Percentiles rank a stretch among this genome's conserved stretches.
Evolutionary conservation across 176 grass and related monocot genomes (phyloP).

Genomic region (Cenchrus americanus): DNA sequence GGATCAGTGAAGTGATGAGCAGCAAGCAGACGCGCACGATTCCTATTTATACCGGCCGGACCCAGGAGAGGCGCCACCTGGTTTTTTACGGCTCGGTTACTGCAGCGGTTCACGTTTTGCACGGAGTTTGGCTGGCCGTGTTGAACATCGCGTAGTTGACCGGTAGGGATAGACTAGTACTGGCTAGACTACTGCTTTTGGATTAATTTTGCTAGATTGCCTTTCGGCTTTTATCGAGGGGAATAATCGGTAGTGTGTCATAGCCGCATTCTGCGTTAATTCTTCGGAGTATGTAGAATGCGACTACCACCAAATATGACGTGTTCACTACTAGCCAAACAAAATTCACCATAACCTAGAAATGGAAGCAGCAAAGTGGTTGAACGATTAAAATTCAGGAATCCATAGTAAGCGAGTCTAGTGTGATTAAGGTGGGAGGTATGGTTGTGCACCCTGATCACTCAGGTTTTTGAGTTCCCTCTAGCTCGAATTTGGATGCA

Average conservation of each 20-base stretch:
- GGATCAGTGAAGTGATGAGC: neutral
- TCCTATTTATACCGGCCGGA: neutral
- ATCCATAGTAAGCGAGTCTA: neutral
- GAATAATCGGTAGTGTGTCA: constrained; percentile 20
- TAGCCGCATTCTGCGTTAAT: neutral
- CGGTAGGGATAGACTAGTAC: neutral
- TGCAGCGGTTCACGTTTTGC: neutral
- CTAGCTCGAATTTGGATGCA: too few species aligned
- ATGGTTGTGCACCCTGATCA: too few species aligned
- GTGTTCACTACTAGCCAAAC: too few species aligned
- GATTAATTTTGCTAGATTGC: neutral
- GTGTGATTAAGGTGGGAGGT: too few species aligned
- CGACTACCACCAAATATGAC: neutral
- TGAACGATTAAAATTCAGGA: neutral
- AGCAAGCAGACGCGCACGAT: neutral
- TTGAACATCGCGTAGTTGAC: neutral
- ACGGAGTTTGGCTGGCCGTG: neutral
- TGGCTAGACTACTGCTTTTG: neutral
- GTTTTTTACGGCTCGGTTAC: neutral
- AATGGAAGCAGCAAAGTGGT: neutral
- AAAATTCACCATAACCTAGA: neutral
- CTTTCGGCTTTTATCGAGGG: neutral
- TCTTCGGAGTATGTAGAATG: neutral
- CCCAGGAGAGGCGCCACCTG: neutral
- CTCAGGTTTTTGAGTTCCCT: too few species aligned